Evolutionary conservation across 805 yeast species (phyloP), one percentile per base, ranked within the genome.

Genomic region (Spathaspora gorwiae): DNA sequence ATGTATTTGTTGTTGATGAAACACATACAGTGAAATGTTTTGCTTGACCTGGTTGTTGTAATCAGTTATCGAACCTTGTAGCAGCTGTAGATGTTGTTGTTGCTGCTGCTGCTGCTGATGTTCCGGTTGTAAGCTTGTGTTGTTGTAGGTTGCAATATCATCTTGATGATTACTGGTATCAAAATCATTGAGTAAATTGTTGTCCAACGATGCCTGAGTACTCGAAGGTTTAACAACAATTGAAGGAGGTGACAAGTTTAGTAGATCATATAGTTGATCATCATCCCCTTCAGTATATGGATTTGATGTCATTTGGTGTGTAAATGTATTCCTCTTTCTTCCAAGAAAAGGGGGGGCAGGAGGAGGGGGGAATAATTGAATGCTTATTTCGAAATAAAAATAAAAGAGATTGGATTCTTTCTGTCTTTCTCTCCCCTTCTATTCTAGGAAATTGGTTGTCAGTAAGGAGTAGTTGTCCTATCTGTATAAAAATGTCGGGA

Each of bases 211-310:
- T 26, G 42, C n/a, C 8, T 43, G 24, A n/a, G 41, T 9, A n/a
- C n/a, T 31, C 15, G 44, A 26, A 35, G 13, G 19, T 37, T 37
- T 30, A 27, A 37, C 38, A 13, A 27, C 26, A 11, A 44, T 45
- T 37, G 46, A 30, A 31, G 54, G 64, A n/a, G 70, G 68, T 26
- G 65, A 60, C 39, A 65, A 50, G 35, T 63, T 62, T 38, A 64
- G 52, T 26, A 64, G 57, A 36, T 66, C 67, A 47, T 54, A 61
- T 19, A 63, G 49, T 39, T 62, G 60, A 33, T 62, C 65, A 11
- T 60, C 65, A 13, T 60, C 66, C 15, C 40, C 24, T 37, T 47
- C 37, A 31, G 37, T 32, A 19, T 44, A 37, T 14, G 48, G 43
- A 30, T 50, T 42, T 27, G 46, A 33, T 11, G 52, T 43, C 49